phyloP scores from a whole-genome alignment of 83 land plant species.

The Picea abies region DNA sequence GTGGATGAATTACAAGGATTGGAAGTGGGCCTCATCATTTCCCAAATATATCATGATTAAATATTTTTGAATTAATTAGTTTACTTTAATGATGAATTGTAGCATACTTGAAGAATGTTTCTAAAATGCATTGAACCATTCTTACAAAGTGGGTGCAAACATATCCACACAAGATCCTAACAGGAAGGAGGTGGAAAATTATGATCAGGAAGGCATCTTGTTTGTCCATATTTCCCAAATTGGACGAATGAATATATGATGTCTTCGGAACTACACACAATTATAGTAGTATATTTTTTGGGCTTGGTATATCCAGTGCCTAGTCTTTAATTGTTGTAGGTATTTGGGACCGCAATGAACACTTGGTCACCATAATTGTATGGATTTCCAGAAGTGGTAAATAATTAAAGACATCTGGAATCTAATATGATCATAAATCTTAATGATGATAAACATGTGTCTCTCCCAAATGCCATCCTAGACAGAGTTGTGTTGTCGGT shows the following conservation, averaged over 20 bases:
- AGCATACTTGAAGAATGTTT: too few species aligned
- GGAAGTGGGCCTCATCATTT: too few species aligned
- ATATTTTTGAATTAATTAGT: neutral
- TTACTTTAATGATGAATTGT: too few species aligned
- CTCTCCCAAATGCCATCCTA: too few species aligned
- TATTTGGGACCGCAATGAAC: constrained; percentile 25
- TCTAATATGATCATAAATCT: constrained; percentile 45
- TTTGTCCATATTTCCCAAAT: constrained; percentile 62
- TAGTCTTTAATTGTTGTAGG: neutral
- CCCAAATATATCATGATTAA: neutral
- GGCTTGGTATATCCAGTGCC: constrained; percentile 42
- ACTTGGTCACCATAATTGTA: neutral
- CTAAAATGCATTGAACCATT: too few species aligned
- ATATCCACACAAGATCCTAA: constrained; percentile 43
- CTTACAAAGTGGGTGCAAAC: neutral
- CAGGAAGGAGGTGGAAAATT: constrained; percentile 51
- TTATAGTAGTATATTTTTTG: constrained; percentile 70
- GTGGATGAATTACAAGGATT: too few species aligned
- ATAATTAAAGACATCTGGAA: constrained; percentile 58
- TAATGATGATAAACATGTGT: too few species aligned
- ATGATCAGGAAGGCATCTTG: constrained; percentile 58
- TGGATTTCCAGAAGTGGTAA: constrained; percentile 36
- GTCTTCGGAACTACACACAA: constrained; percentile 74
- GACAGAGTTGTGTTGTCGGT: too few species aligned
- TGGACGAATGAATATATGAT: constrained; percentile 63